Evolutionary conservation across 1,284 basidiomycete genomes (phyloP), one percentile per base, ranked within the genome.

Genomic region (Cronartium quercuum): DNA sequence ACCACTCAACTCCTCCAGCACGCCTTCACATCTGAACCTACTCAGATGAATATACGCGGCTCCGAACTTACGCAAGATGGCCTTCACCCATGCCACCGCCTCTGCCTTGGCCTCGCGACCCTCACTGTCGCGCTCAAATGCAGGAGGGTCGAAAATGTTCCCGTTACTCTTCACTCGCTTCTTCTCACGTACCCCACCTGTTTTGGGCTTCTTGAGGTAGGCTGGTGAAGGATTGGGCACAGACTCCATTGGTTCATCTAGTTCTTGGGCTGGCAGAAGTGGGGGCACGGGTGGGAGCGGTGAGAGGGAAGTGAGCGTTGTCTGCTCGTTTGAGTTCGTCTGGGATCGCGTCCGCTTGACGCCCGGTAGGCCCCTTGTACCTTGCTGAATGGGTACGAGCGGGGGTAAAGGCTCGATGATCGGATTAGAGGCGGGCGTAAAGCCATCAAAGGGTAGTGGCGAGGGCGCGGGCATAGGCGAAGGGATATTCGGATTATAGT

Each of bases 1-100:
- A 77, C 85, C 84, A 79, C 90, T 89, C 61, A 96, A 83, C 80
- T 90, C 89, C 55, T 85, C 85, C 47, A 95, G 82, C 79, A 90
- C 92, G 78, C 85, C 85, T 77, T 86, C 84, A 78, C 88, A 91
- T 78, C 92, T 88, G 82, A 91, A 96, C 79, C 87, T 82, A 40
- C 89, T 87, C 78, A 94, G 83, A 41, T 88, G 86, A 76, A 88
- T 85, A 29, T 88, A 86, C 4, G 92, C 92, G 69, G 85, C 86
- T 2, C 89, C 94, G 81, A 93, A 94, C 70, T 85, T 86, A 75
- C 91, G 86, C 82, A 91, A 87, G 37, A 95, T 84, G 78, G 90
- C 87, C 79, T 92, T 89, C 74, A 95, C 85, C 83, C 90, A 90
- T 79, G 89, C 86, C 76, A 94, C 91, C 29, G 92, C 92, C 68